Evolutionary conservation across 257 asterid species (phyloP).

Genomic region (Gentiana dahurica): DNA sequence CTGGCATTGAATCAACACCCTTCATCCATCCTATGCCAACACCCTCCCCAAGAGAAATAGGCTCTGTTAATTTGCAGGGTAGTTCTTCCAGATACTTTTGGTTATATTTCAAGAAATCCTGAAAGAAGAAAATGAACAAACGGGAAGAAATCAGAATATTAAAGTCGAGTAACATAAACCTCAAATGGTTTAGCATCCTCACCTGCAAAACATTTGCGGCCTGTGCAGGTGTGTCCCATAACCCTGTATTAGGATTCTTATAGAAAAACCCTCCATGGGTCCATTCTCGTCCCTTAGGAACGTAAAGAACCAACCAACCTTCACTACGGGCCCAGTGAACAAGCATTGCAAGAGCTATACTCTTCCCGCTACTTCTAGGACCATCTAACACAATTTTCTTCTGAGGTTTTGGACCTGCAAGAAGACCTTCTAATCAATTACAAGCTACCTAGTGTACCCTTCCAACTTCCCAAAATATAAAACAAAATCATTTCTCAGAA

Average conservation of each 20-base stretch:
- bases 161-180: too few relatives aligned
- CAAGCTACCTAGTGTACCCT: too few relatives aligned
- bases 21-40: slow-evolving; percentile 82
- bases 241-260: slow-evolving; percentile 59
- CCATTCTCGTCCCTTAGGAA: slow-evolving; percentile 83
- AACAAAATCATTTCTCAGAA: too few relatives aligned
- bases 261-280: slow-evolving; percentile 86
- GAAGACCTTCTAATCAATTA: too few relatives aligned
- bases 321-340: slow-evolving; percentile 95
- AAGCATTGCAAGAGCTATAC: slow-evolving; percentile 90
- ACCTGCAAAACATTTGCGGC: slow-evolving; percentile 66
- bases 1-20: slow-evolving; percentile 49
- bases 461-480: too few relatives aligned
- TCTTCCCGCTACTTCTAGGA: slow-evolving; percentile 82
- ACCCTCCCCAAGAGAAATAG: slow-evolving; percentile 88
- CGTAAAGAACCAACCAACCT: slow-evolving; percentile 97
- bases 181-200: slow-evolving; percentile 10
- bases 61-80: slow-evolving; percentile 56
- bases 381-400: slow-evolving; percentile 82
- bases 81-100: slow-evolving; percentile 46
- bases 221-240: slow-evolving; percentile 96
- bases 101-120: slow-evolving; percentile 84
- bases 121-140: slow-evolving; percentile 5
- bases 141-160: too few relatives aligned
- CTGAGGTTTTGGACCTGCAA: slow-evolving; percentile 54